phyloP scores from a whole-genome alignment of 2,329 filamentous ascomycete genomes.

The Metarhizium brunneum region DNA sequence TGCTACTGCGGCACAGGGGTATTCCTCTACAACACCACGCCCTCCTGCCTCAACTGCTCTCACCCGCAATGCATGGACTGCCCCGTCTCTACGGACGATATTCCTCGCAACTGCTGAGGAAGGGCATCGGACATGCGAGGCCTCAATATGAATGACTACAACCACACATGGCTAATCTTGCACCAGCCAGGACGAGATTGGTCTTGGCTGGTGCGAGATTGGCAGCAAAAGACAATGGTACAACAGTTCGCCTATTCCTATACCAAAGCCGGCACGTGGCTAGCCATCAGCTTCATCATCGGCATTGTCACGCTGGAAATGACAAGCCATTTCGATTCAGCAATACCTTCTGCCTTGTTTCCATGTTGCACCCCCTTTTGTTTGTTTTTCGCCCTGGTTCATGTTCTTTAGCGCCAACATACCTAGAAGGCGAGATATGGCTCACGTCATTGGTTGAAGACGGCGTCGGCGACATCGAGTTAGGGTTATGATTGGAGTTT shows the following conservation, averaged over 20 bases:
- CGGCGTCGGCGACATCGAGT: too few species aligned
- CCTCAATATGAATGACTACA: not conserved
- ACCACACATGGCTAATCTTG: not conserved
- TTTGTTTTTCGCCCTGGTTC: too few species aligned
- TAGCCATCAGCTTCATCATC: not conserved
- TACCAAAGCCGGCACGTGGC: not conserved
- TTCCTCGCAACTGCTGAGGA: not conserved
- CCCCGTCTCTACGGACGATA: not conserved
- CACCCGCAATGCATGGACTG: not conserved
- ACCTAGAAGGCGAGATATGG: too few species aligned
- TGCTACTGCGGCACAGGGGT: conserved; percentile 5
- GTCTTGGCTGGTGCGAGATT: not conserved
- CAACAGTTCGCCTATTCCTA: not conserved
- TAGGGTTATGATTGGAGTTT: too few species aligned
- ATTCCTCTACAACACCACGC: conserved; percentile 6
- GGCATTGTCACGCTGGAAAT: not conserved
- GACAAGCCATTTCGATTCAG: not conserved
- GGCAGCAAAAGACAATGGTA: not conserved
- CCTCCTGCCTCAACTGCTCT: conserved; percentile 5
- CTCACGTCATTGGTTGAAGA: too few species aligned
- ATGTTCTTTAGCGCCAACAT: too few species aligned
- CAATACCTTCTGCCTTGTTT: not conserved
- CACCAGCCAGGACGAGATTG: not conserved
- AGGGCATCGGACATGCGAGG: not conserved
- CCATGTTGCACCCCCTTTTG: too few species aligned